Evolutionary conservation across 768 basidiomycete species (phyloP).

Genomic region (Nevesoporus exiguus): DNA sequence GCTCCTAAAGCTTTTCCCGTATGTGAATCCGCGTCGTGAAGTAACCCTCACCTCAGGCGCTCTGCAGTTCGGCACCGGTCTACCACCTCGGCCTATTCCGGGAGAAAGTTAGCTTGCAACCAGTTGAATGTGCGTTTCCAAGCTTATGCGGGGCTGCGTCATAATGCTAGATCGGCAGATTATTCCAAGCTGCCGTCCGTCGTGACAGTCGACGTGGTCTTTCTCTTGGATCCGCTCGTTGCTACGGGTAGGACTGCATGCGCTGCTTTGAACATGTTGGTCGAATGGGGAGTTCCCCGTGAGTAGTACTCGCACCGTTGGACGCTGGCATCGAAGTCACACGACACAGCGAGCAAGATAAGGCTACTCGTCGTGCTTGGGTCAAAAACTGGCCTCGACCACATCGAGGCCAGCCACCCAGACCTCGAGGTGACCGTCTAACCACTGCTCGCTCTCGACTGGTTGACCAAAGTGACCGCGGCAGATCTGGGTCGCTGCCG

Average conservation of each 20-base stretch:
- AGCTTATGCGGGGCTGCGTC: not conserved
- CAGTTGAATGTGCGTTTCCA: slow-evolving; percentile 75
- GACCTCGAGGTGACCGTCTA: slow-evolving; percentile 62
- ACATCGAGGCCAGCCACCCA: slow-evolving; percentile 66
- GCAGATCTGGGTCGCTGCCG: slow-evolving; percentile 84
- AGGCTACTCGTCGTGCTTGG: slow-evolving; percentile 83
- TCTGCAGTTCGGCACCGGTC: slow-evolving; percentile 68
- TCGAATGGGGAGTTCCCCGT: slow-evolving; percentile 80
- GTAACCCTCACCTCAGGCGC: not conserved
- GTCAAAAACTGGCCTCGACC: slow-evolving; percentile 66
- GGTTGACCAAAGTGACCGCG: not conserved
- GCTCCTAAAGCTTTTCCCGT: slow-evolving; percentile 82
- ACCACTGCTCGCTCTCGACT: not conserved
- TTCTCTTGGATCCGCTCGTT: slow-evolving; percentile 86
- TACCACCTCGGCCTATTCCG: slow-evolving; percentile 90
- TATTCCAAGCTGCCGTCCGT: slow-evolving; percentile 83
- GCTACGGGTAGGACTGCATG: slow-evolving; percentile 92
- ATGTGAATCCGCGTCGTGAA: slow-evolving; percentile 31
- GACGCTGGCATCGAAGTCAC: not conserved
- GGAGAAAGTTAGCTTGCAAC: slow-evolving; percentile 82
- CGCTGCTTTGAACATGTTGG: slow-evolving; percentile 83
- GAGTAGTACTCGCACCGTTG: slow-evolving; percentile 20
- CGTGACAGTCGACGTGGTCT: slow-evolving; percentile 78
- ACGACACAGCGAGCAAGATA: slow-evolving; percentile 55
- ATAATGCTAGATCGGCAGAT: slow-evolving; percentile 44